These are phyloP conservation scores for Serendipita sp. DNA, from an alignment of 768 basidiomycete genomes.

Conservation along the genomic window DNA sequence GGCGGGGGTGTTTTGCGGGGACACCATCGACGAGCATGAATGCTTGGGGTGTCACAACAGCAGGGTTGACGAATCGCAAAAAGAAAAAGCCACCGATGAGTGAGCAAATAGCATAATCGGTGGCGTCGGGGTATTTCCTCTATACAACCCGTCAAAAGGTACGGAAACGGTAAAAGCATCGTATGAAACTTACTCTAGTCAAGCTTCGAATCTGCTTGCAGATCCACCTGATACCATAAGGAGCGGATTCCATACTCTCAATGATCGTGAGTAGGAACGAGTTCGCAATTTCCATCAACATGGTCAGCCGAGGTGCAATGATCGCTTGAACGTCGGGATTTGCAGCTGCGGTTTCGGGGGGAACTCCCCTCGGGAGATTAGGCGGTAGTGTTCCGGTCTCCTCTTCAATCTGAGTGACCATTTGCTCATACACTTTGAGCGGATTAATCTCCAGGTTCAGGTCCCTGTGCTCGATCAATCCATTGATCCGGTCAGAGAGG, in stretches of 20 bases:
- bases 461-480: slow-evolving; percentile 97
- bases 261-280: slow-evolving; percentile 95
- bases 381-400: slow-evolving; percentile 85
- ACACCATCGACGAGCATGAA: slow-evolving; percentile 99
- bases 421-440: slow-evolving; percentile 98
- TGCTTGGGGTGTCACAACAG: slow-evolving; percentile 96
- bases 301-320: slow-evolving; percentile 88
- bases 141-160: slow-evolving; percentile 19
- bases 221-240: slow-evolving; percentile 99
- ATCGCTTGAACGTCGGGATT: slow-evolving; percentile 95
- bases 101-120: slow-evolving; percentile 95
- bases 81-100: slow-evolving; percentile 99
- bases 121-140: slow-evolving; percentile 98
- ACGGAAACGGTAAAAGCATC: background rate
- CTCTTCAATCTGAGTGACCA: slow-evolving; percentile 97
- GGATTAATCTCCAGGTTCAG: slow-evolving; percentile 99
- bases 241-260: slow-evolving; percentile 94
- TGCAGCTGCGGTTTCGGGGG: slow-evolving; percentile 86
- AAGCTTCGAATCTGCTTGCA: slow-evolving; percentile 98
- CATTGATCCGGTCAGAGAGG: slow-evolving; percentile 94
- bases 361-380: slow-evolving; percentile 81
- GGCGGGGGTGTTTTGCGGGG: slow-evolving; percentile 91
- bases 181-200: slow-evolving; percentile 51
- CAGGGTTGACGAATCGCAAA: slow-evolving; percentile 98
- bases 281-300: slow-evolving; percentile 99